These are phyloP conservation scores for Amanita muscaria DNA, from an alignment of 768 basidiomycete species.

Conservation along the genomic window DNA sequence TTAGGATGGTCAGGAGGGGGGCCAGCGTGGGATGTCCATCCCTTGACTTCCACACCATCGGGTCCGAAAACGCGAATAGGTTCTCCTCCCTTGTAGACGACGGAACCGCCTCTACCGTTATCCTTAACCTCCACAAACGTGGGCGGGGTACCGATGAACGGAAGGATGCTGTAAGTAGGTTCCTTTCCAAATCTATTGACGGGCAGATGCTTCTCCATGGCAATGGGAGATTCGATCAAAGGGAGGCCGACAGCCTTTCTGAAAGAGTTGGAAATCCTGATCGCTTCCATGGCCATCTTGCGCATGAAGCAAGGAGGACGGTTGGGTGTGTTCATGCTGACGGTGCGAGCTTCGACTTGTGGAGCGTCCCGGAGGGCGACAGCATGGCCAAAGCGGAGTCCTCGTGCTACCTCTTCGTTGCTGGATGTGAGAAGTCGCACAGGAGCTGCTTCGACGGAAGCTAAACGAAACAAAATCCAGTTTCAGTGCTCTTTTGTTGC, in stretches of 20 bases:
- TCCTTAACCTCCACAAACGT: neutral
- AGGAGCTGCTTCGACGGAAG: constrained; percentile 2
- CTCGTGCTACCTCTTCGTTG: constrained; percentile 13
- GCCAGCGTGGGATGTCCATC: neutral
- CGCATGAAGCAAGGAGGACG: constrained; percentile 1
- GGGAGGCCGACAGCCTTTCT: constrained; percentile 47
- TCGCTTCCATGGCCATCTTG: constrained; percentile 36
- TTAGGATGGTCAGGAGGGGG: neutral
- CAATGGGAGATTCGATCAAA: constrained; percentile 26
- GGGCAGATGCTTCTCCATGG: neutral
- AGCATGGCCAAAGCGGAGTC: constrained; percentile 31
- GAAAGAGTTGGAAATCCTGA: constrained; percentile 46
- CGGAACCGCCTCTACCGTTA: neutral
- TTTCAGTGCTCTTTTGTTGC: no score
- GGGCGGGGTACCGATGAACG: neutral
- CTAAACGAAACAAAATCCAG: neutral
- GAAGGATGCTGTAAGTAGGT: constrained; percentile 7
- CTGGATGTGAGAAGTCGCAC: constrained; percentile 14
- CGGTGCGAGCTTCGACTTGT: neutral
- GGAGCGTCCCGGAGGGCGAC: constrained; percentile 15
- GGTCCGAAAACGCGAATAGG: neutral
- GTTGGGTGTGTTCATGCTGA: no score
- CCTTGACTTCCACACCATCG: neutral
- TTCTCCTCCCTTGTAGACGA: neutral
- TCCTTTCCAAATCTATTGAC: constrained; percentile 7